These are phyloP conservation scores for Achlya hypogyna DNA, from an alignment of 352 stramenopile species.

Conservation along the genomic window DNA sequence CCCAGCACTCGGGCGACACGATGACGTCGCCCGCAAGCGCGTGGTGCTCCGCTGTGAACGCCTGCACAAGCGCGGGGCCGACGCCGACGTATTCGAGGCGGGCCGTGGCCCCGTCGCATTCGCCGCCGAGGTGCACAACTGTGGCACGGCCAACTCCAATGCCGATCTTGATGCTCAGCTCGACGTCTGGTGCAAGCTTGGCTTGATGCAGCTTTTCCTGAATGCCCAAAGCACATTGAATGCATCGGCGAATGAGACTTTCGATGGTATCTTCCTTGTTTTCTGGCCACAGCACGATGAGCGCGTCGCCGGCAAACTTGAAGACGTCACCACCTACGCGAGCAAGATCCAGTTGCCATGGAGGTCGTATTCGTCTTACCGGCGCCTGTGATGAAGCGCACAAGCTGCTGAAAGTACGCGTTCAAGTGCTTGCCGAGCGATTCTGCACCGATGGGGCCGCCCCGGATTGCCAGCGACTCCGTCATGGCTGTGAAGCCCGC, in stretches of 20 bases:
- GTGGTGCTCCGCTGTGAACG: constrained; percentile 83
- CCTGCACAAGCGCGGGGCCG: constrained; percentile 84
- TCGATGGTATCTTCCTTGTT: constrained; percentile 86
- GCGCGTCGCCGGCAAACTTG: constrained; percentile 94
- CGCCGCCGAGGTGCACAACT: constrained; percentile 84
- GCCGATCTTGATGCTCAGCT: constrained; percentile 92
- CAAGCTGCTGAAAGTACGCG: constrained; percentile 86
- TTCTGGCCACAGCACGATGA: constrained; percentile 91
- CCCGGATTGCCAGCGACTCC: constrained; percentile 77
- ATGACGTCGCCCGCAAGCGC: constrained; percentile 85
- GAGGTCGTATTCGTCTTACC: constrained; percentile 10
- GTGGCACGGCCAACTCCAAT: constrained; percentile 83
- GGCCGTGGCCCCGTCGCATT: constrained; percentile 63
- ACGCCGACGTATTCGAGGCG: constrained; percentile 90
- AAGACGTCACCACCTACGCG: constrained; percentile 73
- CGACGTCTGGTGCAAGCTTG: constrained; percentile 72
- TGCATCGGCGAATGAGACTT: constrained; percentile 57
- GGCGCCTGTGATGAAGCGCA: constrained; percentile 68
- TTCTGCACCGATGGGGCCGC: constrained; percentile 81
- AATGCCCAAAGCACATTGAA: constrained; percentile 87
- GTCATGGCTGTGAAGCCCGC: constrained; percentile 91
- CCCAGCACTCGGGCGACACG: constrained; percentile 77
- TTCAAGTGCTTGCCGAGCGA: constrained; percentile 89
- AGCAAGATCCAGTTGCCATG: background rate
- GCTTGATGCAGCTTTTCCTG: constrained; percentile 84